phyloP scores from a whole-genome alignment of 2,329 filamentous ascomycete genomes.

The Coniochaeta prunicola region DNA sequence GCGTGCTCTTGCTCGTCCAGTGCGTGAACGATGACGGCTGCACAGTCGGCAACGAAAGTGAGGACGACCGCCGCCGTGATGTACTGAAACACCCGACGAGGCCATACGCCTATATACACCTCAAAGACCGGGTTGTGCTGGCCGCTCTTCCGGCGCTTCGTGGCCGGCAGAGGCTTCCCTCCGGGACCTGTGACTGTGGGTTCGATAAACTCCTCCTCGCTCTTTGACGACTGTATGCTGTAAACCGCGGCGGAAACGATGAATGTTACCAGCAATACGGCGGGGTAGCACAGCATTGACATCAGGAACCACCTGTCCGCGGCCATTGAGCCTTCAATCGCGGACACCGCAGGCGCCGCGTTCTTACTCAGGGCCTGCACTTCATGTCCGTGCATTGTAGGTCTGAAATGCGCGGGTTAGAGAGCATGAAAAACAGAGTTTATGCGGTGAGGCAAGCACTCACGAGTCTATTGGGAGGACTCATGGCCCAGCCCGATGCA shows the following conservation, averaged over 20 bases:
- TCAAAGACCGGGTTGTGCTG: slow-evolving; percentile 7
- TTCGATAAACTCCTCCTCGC: slow-evolving; percentile 36
- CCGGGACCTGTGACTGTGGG: slow-evolving; percentile 66
- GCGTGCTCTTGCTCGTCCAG: slow-evolving; percentile 43
- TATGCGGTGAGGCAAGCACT: neutral
- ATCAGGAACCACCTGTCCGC: slow-evolving; percentile 29
- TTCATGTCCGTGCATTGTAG: slow-evolving; percentile 12
- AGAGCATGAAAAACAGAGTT: neutral
- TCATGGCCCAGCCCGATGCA: neutral
- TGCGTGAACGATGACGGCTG: slow-evolving; percentile 67
- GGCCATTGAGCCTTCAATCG: slow-evolving; percentile 13
- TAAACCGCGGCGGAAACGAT: slow-evolving; percentile 42
- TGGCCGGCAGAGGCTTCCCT: slow-evolving; percentile 74
- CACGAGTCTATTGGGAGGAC: neutral
- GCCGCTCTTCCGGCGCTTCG: slow-evolving; percentile 37
- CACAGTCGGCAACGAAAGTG: slow-evolving; percentile 70
- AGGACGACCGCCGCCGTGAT: slow-evolving; percentile 63
- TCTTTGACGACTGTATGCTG: slow-evolving; percentile 44
- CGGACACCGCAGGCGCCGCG: slow-evolving; percentile 3
- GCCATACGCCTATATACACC: slow-evolving; percentile 52
- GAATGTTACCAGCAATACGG: slow-evolving; percentile 45
- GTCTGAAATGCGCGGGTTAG: neutral
- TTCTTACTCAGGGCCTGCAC: slow-evolving; percentile 11
- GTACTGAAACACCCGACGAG: slow-evolving; percentile 69
- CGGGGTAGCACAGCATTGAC: slow-evolving; percentile 44